Evolutionary conservation across 495 filamentous ascomycete genomes (phyloP), one percentile per base, ranked within the genome.

Genomic region (Daldinia childiae): DNA sequence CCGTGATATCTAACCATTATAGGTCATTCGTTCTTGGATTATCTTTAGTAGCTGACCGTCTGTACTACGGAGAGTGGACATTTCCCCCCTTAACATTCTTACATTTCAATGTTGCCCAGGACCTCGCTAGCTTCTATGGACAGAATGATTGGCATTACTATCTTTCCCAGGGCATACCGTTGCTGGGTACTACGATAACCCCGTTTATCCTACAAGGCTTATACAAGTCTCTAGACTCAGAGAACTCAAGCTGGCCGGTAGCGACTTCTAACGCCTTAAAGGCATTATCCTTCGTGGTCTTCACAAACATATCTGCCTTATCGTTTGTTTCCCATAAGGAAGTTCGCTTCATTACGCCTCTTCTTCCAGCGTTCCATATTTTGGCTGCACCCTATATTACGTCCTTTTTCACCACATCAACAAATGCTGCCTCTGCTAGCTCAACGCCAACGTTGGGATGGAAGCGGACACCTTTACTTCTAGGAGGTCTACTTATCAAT

Each of bases 281-380:
- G 59, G 88, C 91, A 51, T 80, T 97, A 15, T 87, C 89, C 36
- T 83, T 83, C 15, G 84, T 89, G 0, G 83, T 87, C 34, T 38
- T 93, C 34, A 68, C 86, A 29, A 90, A 93, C 70, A 85, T 90
- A 24, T 70, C 80, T 0, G 76, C 82, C 19, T 87, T 98, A 19
- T 96, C 92, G 8, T 66, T 92, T 14, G 91, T 99, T 62, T 89
- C 95, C 27, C 95, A 99, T 82, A 99, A 99, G 80, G 95, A 99
- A 87, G 92, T 97, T 67, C 93, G 95, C 70, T 99, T 99, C 81
- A 91, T 98, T 69, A 97, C 97, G 75, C 96, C 95, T 5, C 87
- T 98, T 41, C 85, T 99, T 0, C 95, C 95, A 4, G 84, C 90
- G 17, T 84, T 99, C 14, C 93, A 97, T 77, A 83, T 96, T 68